A percentile compares a stretch with the other conserved stretches of the same genome.
Evolutionary conservation across 1,139 yeast species (phyloP).

Genomic region (Candida sp.): DNA sequence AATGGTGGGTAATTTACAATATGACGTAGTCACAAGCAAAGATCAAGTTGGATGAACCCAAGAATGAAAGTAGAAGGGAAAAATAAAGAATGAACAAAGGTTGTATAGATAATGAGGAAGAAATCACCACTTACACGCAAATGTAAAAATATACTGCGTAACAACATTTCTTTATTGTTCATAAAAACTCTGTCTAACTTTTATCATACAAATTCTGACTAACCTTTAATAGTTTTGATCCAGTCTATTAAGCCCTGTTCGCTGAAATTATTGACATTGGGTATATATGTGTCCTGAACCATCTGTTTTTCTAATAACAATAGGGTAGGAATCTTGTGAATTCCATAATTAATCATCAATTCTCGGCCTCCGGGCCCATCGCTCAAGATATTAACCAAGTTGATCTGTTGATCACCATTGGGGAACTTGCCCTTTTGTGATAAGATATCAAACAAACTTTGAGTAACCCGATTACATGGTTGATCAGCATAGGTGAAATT

Average conservation of each 20-base stretch:
- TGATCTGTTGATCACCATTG: conserved; percentile 31
- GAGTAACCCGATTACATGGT: conserved; percentile 60
- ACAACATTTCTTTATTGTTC: too few relatives aligned
- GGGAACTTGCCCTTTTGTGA: conserved; percentile 51
- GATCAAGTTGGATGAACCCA: too few relatives aligned
- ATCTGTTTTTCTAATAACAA: conserved; percentile 67
- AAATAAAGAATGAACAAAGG: too few relatives aligned
- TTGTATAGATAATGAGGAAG: too few relatives aligned
- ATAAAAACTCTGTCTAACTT: too few relatives aligned
- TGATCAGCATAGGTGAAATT: conserved; percentile 75
- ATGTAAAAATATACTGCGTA: too few relatives aligned
- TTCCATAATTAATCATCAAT: conserved; percentile 55
- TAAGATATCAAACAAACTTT: conserved; percentile 54
- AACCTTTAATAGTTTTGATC: conserved; percentile 28
- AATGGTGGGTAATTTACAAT: too few relatives aligned
- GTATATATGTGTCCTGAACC: conserved; percentile 51
- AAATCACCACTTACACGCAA: too few relatives aligned
- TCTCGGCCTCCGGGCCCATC: conserved; percentile 65
- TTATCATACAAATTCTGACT: too few relatives aligned
- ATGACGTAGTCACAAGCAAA: too few relatives aligned
- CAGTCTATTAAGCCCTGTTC: conserved; percentile 55
- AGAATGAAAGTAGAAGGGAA: too few relatives aligned
- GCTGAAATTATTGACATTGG: conserved; percentile 41
- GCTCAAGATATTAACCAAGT: conserved; percentile 67
- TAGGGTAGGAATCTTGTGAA: conserved; percentile 57